These are phyloP conservation scores for Cystobasidium ongulense DNA, from an alignment of 768 basidiomycete genomes.

Conservation along the genomic window DNA sequence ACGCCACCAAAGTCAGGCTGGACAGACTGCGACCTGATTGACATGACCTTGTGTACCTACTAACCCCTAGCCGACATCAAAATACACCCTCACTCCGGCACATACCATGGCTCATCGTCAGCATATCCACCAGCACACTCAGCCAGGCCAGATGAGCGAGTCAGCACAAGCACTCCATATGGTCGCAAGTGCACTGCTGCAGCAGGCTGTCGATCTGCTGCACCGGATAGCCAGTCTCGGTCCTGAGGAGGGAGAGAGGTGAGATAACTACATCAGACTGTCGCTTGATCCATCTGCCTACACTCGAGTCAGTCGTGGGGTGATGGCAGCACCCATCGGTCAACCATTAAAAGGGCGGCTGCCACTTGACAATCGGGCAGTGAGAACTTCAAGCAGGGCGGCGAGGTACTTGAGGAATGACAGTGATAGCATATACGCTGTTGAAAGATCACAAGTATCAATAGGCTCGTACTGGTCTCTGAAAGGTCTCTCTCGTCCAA, in stretches of 20 bases:
- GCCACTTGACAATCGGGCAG: too few relatives aligned
- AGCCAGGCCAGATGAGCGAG: not conserved
- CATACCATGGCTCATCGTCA: not conserved
- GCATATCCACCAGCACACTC: not conserved
- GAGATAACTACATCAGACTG: not conserved
- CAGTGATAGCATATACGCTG: not conserved
- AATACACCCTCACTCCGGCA: too few relatives aligned
- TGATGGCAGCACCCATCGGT: not conserved
- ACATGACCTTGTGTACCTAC: too few relatives aligned
- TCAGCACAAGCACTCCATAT: not conserved
- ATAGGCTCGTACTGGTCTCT: not conserved
- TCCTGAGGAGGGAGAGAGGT: not conserved
- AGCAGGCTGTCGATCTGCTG: not conserved
- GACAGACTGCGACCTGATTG: too few relatives aligned
- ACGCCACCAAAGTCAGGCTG: too few relatives aligned
- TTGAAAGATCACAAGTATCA: too few relatives aligned
- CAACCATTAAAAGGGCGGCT: too few relatives aligned
- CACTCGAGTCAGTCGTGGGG: too few relatives aligned
- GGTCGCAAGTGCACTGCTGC: constrained; percentile 1
- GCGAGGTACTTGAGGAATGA: too few relatives aligned
- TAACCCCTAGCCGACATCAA: too few relatives aligned
- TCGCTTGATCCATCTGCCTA: not conserved
- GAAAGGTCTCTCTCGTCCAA: too few relatives aligned
- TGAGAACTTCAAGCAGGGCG: too few relatives aligned
- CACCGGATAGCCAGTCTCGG: not conserved